A percentile compares a stretch with the other conserved stretches of the same genome.
Conservation (phyloP, 352 stramenopile genomes). For the Lagenidium giganteum region DNA sequence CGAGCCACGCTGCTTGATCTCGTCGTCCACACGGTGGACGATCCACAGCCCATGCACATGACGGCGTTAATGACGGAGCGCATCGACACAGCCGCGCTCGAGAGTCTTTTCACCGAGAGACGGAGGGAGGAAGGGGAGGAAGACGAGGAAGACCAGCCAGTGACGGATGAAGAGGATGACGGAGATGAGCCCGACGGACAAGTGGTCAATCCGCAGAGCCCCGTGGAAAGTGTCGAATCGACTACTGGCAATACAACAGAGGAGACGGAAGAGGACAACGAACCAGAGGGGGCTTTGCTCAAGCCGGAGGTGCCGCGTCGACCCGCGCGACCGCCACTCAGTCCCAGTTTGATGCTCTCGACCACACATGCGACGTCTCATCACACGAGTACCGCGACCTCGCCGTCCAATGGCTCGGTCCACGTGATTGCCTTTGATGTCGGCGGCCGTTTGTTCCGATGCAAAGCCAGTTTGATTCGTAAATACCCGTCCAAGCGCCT, state of each 20-base stretch:
- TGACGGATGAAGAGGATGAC: not conserved
- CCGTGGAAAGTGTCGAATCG: no score
- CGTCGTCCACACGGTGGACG: no score
- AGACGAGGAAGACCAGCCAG: not conserved
- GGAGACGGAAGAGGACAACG: not conserved
- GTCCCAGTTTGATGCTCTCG: no score
- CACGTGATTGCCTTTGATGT: constrained; percentile 54
- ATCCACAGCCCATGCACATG: no score
- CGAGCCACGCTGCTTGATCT: no score
- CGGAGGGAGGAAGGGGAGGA: constrained; percentile 4
- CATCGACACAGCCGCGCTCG: constrained; percentile 5
- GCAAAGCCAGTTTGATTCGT: constrained; percentile 54
- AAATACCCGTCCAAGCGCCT: constrained; percentile 60
- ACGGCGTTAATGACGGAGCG: constrained; percentile 3
- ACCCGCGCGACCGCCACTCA: no score
- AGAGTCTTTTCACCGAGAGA: constrained; percentile 19
- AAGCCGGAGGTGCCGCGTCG: no score
- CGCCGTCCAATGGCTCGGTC: not conserved
- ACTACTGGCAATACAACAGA: no score
- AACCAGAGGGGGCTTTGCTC: no score
- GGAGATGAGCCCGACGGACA: not conserved
- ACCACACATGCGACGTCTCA: no score
- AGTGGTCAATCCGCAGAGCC: no score
- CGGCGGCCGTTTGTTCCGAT: constrained; percentile 58
- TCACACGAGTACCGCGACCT: not conserved